A percentile compares a stretch with the other conserved stretches of the same genome.
Evolutionary conservation across 73 alveolate species (phyloP).

Genomic region (Paramecium primaurelia): DNA sequence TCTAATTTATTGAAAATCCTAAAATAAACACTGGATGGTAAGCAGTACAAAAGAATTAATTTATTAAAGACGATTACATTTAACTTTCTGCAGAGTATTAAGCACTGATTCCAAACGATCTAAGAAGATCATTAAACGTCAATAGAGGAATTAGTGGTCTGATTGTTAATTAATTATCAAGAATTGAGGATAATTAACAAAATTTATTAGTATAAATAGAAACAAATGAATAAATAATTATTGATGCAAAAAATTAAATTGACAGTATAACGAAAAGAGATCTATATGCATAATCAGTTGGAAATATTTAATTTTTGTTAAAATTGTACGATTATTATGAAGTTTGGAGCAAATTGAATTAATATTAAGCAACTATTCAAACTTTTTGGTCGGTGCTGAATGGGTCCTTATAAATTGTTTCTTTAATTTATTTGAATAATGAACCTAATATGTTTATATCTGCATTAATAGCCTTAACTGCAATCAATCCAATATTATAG

Average conservation of each 20-base stretch:
- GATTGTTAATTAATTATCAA: not conserved
- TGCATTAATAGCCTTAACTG: not conserved
- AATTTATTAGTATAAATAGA: not conserved
- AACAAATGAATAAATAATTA: too few relatives aligned
- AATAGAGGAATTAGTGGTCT: not conserved
- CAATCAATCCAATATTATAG: not conserved
- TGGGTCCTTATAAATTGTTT: not conserved
- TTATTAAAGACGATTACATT: not conserved
- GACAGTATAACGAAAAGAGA: too few relatives aligned
- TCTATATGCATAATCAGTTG: not conserved
- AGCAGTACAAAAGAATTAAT: not conserved
- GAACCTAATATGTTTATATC: not conserved
- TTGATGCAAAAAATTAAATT: not conserved
- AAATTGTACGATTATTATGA: not conserved
- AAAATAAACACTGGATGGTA: not conserved
- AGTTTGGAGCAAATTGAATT: not conserved
- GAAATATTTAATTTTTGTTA: not conserved
- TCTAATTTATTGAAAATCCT: not conserved
- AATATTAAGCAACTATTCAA: not conserved
- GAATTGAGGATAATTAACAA: too few relatives aligned
- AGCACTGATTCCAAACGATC: not conserved
- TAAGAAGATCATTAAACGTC: not conserved
- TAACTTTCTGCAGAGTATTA: not conserved
- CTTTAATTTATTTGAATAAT: not conserved
- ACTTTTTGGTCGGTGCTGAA: not conserved